phyloP scores from a whole-genome alignment of 1,284 basidiomycete species.

The Pterula multifida region DNA sequence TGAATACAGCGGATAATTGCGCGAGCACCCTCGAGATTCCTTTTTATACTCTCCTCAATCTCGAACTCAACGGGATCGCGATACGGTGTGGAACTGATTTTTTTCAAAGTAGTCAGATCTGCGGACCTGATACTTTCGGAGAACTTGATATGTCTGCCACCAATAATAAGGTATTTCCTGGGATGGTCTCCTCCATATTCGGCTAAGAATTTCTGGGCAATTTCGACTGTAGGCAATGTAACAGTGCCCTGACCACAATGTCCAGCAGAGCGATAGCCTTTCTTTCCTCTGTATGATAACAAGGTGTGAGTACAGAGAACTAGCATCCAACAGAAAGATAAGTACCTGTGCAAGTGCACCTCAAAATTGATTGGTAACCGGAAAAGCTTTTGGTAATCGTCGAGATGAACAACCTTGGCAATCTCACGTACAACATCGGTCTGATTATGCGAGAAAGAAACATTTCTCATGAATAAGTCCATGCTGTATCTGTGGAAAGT shows the following conservation, averaged over 20 bases:
- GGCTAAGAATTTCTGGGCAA: constrained; percentile 32
- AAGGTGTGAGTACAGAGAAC: constrained; percentile 1
- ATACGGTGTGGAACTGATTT: constrained; percentile 31
- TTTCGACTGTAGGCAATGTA: constrained; percentile 30
- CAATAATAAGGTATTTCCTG: constrained; percentile 15
- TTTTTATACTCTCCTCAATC: constrained; percentile 19
- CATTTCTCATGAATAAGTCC: constrained; percentile 23
- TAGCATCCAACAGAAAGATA: constrained; percentile 6
- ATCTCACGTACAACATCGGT: constrained; percentile 25
- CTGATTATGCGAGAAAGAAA: constrained; percentile 22
- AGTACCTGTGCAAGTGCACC: constrained; percentile 28
- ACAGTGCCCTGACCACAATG: constrained; percentile 32
- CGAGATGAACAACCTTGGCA: constrained; percentile 31
- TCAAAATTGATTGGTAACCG: constrained; percentile 34
- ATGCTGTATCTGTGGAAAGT: constrained; percentile 11
- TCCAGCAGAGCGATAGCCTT: constrained; percentile 9
- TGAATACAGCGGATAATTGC: constrained; percentile 27
- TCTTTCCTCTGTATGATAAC: not conserved
- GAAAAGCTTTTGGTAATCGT: constrained; percentile 21
- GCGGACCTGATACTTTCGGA: constrained; percentile 19
- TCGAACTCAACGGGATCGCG: constrained; percentile 26
- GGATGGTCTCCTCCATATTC: constrained; percentile 24
- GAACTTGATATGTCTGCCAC: constrained; percentile 25
- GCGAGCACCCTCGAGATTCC: constrained; percentile 16
- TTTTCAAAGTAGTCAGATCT: constrained; percentile 26